phyloP scores from a whole-genome alignment of 2,329 filamentous ascomycete genomes.

The Elsinoe arachidis region DNA sequence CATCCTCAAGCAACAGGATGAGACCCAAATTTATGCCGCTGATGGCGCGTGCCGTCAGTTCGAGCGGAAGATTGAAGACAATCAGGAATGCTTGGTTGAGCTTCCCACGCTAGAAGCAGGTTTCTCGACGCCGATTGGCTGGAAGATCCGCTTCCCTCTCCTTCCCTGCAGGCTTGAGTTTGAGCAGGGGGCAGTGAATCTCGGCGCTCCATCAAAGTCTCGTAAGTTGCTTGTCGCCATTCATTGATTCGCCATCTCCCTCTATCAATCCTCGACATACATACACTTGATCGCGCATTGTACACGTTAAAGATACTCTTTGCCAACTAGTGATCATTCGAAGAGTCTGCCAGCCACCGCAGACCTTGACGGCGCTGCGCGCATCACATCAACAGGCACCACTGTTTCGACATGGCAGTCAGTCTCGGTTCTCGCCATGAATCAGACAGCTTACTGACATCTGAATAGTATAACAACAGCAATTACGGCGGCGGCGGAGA shows the following conservation, averaged over 20 bases:
- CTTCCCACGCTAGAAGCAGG: conserved; percentile 4
- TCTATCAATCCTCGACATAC: conserved; percentile 6
- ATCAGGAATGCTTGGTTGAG: background rate
- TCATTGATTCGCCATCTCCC: background rate
- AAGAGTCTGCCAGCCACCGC: background rate
- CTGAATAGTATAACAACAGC: conserved; percentile 3
- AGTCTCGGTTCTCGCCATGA: background rate
- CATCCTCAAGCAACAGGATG: background rate
- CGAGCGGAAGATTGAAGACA: background rate
- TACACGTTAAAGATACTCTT: background rate
- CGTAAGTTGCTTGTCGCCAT: background rate
- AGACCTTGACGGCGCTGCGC: background rate
- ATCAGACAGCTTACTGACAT: background rate
- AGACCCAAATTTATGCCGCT: background rate
- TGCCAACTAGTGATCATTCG: background rate
- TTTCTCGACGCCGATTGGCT: background rate
- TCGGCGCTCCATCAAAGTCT: background rate
- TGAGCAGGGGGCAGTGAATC: conserved; percentile 9
- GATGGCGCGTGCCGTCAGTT: background rate
- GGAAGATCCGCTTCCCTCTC: conserved; percentile 8
- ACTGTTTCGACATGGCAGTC: conserved; percentile 15
- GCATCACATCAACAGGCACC: background rate
- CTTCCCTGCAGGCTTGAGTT: conserved; percentile 10
- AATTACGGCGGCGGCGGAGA: conserved; percentile 18
- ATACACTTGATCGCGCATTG: background rate